These are phyloP conservation scores for Lantana camara DNA, from an alignment of 257 asterid genomes.

Conservation along the genomic window DNA sequence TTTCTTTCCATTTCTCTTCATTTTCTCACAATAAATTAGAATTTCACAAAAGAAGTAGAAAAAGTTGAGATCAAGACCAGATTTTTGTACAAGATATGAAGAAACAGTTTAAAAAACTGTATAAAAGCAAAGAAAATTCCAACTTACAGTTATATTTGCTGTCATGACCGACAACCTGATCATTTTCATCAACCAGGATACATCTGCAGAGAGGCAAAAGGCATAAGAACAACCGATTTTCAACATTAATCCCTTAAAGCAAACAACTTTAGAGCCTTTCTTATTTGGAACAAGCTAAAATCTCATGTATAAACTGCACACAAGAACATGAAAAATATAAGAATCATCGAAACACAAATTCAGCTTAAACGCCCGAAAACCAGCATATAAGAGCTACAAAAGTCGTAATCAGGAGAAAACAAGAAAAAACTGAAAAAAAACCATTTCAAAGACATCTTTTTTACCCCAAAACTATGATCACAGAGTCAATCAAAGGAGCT, in stretches of 20 bases:
- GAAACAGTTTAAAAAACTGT: background rate
- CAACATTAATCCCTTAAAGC: background rate
- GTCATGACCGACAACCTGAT: slow-evolving; percentile 68
- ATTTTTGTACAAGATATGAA: background rate
- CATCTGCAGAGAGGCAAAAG: slow-evolving; percentile 47
- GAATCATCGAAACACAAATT: background rate
- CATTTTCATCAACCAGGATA: slow-evolving; percentile 72
- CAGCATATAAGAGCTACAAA: background rate
- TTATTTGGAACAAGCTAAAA: background rate
- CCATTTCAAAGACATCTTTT: too few relatives aligned
- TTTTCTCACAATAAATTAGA: background rate
- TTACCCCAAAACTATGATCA: too few relatives aligned
- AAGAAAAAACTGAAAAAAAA: background rate
- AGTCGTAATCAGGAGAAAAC: background rate
- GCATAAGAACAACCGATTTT: background rate
- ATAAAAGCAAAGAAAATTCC: background rate
- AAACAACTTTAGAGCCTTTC: background rate
- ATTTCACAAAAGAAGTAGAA: background rate
- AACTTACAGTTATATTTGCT: slow-evolving; percentile 76
- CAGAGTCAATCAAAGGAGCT: too few relatives aligned
- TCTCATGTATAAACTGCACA: background rate
- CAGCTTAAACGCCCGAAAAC: background rate
- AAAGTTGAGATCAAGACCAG: background rate
- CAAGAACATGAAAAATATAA: background rate
- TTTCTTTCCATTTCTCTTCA: background rate